These are phyloP conservation scores for Tolypocladium paradoxum DNA, from an alignment of 2,329 filamentous ascomycete genomes.

Conservation along the genomic window DNA sequence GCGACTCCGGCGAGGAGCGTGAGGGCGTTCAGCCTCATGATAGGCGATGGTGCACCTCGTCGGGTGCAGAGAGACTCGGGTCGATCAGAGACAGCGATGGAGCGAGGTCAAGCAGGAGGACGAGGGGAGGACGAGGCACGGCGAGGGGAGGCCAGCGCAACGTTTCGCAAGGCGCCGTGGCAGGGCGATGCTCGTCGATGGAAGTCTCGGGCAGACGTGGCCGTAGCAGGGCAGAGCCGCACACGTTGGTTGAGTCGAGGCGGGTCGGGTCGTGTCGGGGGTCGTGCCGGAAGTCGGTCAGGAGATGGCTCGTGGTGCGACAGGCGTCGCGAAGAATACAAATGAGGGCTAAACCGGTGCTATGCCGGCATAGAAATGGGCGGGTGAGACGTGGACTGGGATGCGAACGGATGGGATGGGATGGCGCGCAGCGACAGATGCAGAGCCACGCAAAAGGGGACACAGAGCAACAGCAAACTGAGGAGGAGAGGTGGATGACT, in stretches of 20 bases:
- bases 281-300: not conserved
- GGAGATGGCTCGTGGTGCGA: not conserved
- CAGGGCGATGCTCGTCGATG: not conserved
- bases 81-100: not conserved
- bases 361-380: conserved; percentile 1
- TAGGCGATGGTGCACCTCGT: conserved; percentile 6
- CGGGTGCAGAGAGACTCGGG: not conserved
- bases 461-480: not conserved
- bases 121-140: not conserved
- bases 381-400: not conserved
- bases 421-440: not conserved
- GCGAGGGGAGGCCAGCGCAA: not conserved
- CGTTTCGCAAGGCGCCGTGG: not conserved
- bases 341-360: not conserved
- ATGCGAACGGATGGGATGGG: not conserved
- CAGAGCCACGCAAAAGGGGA: not conserved
- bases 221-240: not conserved
- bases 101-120: not conserved
- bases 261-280: not conserved
- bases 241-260: not conserved
- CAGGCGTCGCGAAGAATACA: not conserved
- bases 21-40: conserved; percentile 24
- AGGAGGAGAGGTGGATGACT: too few relatives aligned
- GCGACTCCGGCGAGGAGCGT: conserved; percentile 35
- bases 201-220: not conserved